Percentiles rank a stretch among this genome's conserved stretches.
Evolutionary conservation across 1,139 yeast genomes (phyloP).

Genomic region (Arxiozyma slooffiae): DNA sequence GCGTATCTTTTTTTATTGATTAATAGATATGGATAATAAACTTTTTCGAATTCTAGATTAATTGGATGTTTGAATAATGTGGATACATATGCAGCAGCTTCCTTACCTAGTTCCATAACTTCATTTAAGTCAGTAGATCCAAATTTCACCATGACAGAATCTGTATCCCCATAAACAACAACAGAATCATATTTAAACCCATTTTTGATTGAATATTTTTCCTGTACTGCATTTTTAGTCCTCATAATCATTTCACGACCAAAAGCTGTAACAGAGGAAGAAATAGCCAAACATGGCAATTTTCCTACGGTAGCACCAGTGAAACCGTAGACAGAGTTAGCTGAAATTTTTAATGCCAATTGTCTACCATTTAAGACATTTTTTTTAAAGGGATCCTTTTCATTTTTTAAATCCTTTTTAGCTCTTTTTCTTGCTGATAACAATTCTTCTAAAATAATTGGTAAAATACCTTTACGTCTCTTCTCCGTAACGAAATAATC

Average conservation of each 20-base stretch:
- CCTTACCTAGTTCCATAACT: conserved; percentile 87
- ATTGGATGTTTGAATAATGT: conserved; percentile 72
- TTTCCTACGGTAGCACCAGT: conserved; percentile 98
- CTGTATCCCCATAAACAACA: conserved; percentile 97
- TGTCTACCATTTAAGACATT: conserved; percentile 97
- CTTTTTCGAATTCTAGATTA: conserved; percentile 92
- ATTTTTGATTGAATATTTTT: conserved; percentile 63
- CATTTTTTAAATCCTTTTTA: conserved; percentile 78
- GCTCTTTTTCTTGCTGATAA: conserved; percentile 89
- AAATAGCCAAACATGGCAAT: conserved; percentile 90
- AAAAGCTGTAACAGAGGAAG: conserved; percentile 89
- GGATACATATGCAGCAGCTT: conserved; percentile 86
- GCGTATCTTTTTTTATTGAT: conserved; percentile 96
- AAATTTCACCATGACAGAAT: conserved; percentile 97
- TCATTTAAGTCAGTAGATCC: conserved; percentile 74
- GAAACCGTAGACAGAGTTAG: conserved; percentile 96
- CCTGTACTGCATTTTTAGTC: conserved; percentile 80
- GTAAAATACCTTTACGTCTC: conserved; percentile 74
- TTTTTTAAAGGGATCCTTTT: conserved; percentile 85
- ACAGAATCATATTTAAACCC: conserved; percentile 77
- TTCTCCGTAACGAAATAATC: conserved; percentile 76
- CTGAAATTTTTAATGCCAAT: conserved; percentile 89
- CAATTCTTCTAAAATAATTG: conserved; percentile 82
- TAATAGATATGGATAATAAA: conserved; percentile 84
- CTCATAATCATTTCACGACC: conserved; percentile 96